phyloP scores from a whole-genome alignment of 371 early-diverging fungal genomes.

The Capillidium rhysosporum region DNA sequence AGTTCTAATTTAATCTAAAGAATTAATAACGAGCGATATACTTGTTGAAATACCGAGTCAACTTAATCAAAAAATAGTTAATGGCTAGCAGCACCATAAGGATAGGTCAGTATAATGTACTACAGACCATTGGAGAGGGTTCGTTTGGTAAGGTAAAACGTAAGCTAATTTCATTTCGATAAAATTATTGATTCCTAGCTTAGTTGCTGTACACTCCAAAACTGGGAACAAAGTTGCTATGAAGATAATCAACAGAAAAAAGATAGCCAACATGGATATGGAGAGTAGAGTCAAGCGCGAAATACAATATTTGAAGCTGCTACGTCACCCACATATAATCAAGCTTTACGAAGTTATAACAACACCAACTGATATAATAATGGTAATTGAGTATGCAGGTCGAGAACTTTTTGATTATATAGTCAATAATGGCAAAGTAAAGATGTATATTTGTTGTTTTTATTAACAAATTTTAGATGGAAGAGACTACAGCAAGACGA shows the following conservation, averaged over 20 bases:
- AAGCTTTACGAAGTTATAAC: conserved; percentile 96
- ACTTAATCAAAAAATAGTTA: neutral
- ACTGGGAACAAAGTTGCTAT: conserved; percentile 92
- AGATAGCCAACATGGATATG: conserved; percentile 85
- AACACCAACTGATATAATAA: conserved; percentile 86
- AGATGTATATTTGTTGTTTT: neutral
- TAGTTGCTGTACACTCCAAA: conserved; percentile 84
- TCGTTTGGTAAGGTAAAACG: conserved; percentile 96
- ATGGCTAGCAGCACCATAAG: conserved; percentile 25
- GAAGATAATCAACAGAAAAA: conserved; percentile 79
- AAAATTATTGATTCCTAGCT: neutral
- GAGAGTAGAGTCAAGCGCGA: conserved; percentile 87
- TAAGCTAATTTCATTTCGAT: conserved; percentile 18
- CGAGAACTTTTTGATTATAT: conserved; percentile 94
- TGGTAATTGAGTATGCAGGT: conserved; percentile 95
- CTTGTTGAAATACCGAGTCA: neutral
- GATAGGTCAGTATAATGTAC: conserved; percentile 79
- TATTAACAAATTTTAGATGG: conserved; percentile 27
- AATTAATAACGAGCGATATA: neutral
- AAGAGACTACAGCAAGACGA: conserved; percentile 71
- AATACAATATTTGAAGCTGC: conserved; percentile 83
- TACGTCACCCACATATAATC: conserved; percentile 95
- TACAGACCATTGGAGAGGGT: conserved; percentile 87
- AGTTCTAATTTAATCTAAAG: neutral
- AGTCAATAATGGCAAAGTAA: conserved; percentile 77